Conservation (phyloP, 83 land plant species). For the Diphasiastrum complanatum region DNA sequence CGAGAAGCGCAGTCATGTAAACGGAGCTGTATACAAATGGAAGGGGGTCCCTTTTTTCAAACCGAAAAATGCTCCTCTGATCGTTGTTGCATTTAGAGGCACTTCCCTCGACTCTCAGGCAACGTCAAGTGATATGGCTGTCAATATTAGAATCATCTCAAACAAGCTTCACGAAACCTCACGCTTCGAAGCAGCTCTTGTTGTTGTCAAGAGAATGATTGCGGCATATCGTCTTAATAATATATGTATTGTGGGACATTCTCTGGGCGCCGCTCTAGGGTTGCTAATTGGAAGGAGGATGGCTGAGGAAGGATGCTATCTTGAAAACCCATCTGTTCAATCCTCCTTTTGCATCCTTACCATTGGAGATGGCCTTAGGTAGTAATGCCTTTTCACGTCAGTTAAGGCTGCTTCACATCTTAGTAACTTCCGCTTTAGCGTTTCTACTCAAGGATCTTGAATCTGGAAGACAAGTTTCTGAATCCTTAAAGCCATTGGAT, state of each 20-base stretch:
- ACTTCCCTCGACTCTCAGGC: constrained; percentile 47
- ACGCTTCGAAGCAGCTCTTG: constrained; percentile 38
- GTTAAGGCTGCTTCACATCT: too few relatives aligned
- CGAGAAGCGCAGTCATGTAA: constrained; percentile 53
- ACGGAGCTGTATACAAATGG: constrained; percentile 63
- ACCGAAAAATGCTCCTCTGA: constrained; percentile 55
- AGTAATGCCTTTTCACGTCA: too few relatives aligned
- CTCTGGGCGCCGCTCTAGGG: constrained; percentile 66
- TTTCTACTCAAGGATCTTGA: too few relatives aligned
- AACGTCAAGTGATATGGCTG: constrained; percentile 49
- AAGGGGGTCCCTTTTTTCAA: constrained; percentile 45
- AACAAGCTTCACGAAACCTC: constrained; percentile 55
- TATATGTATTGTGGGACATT: constrained; percentile 58
- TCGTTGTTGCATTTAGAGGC: constrained; percentile 55
- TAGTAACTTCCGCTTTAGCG: too few relatives aligned
- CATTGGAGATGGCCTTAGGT: constrained; percentile 51
- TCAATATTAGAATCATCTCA: constrained; percentile 56
- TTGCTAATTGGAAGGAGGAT: constrained; percentile 49
- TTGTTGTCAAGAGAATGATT: constrained; percentile 28
- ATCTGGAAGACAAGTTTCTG: too few relatives aligned
- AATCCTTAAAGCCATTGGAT: too few relatives aligned
- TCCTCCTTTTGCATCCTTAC: constrained; percentile 62
- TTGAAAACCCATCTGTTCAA: constrained; percentile 66
- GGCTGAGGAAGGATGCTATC: constrained; percentile 44
- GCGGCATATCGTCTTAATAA: constrained; percentile 40